A percentile compares a stretch with the other conserved stretches of the same genome.
These are phyloP conservation scores for barrel medic (Medicago truncatula) DNA, from an alignment of 306 rosid species.

Conservation along the genomic window DNA sequence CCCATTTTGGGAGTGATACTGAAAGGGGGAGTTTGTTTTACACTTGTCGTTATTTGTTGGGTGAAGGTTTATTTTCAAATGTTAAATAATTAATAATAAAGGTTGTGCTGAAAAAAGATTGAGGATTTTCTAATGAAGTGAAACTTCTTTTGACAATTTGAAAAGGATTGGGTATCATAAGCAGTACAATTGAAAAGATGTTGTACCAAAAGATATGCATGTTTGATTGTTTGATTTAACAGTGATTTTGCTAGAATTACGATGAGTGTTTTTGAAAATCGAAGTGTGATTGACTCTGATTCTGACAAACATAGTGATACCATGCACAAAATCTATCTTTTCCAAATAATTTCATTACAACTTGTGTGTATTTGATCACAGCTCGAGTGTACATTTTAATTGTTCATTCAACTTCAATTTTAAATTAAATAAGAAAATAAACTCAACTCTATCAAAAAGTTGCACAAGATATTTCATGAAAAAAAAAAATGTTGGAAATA, in stretches of 20 bases:
- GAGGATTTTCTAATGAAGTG: conserved; percentile 9
- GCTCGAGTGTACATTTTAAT: too few species aligned
- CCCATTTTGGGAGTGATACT: conserved; percentile 15
- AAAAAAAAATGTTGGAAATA: conserved; percentile 1
- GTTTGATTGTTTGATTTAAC: too few species aligned
- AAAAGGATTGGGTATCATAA: conserved; percentile 40
- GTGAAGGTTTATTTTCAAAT: conserved; percentile 46
- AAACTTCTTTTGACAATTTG: conserved; percentile 35
- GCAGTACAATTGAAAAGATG: conserved; percentile 40
- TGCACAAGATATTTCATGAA: not conserved
- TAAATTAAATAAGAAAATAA: too few species aligned
- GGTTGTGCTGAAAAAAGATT: conserved; percentile 22
- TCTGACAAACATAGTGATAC: too few species aligned
- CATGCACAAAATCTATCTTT: too few species aligned
- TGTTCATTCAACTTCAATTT: not conserved
- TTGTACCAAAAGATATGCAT: not conserved
- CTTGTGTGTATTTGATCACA: not conserved
- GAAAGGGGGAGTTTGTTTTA: conserved; percentile 38
- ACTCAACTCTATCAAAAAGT: not conserved
- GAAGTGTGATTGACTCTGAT: too few species aligned
- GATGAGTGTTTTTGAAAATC: too few species aligned
- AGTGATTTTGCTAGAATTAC: too few species aligned
- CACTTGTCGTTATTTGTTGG: conserved; percentile 43
- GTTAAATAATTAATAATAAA: conserved; percentile 29
- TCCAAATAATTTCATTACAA: too few species aligned